phyloP scores from a whole-genome alignment of 805 yeast genomes.

The Hanseniaspora clermontiae region DNA sequence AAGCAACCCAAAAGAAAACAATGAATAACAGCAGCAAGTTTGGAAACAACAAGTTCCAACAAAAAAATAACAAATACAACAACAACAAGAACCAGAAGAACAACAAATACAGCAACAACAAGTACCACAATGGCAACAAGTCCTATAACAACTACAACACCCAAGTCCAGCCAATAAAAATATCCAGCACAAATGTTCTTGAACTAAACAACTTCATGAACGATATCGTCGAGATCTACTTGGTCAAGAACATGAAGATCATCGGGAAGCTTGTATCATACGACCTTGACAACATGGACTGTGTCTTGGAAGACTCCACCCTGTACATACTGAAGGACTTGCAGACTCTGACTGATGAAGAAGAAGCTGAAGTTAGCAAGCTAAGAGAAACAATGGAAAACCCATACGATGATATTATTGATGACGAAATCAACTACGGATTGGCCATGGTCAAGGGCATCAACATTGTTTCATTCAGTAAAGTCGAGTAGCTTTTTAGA shows the following conservation, averaged over 20 bases:
- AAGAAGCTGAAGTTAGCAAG: conserved; percentile 45
- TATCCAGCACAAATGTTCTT: conserved; percentile 82
- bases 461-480: conserved; percentile 37
- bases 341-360: conserved; percentile 3
- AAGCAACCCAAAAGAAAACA: neutral
- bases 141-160: conserved; percentile 13
- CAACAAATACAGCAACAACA: conserved; percentile 17
- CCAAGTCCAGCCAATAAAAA: conserved; percentile 34
- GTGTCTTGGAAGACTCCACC: conserved; percentile 56
- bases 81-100: conserved; percentile 17
- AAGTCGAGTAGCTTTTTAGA: neutral
- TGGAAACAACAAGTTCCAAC: conserved; percentile 2
- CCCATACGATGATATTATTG: conserved; percentile 39
- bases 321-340: conserved; percentile 33
- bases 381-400: conserved; percentile 61
- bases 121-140: conserved; percentile 16
- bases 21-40: conserved; percentile 2
- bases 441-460: conserved; percentile 72
- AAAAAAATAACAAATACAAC: conserved; percentile 14
- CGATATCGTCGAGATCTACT: conserved; percentile 57
- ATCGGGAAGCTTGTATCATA: conserved; percentile 71
- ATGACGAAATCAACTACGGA: conserved; percentile 11
- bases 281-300: conserved; percentile 60
- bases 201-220: conserved; percentile 69
- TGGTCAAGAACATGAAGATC: conserved; percentile 78